Conservation (phyloP, 495 filamentous ascomycete genomes). For the Daldinia decipiens region DNA sequence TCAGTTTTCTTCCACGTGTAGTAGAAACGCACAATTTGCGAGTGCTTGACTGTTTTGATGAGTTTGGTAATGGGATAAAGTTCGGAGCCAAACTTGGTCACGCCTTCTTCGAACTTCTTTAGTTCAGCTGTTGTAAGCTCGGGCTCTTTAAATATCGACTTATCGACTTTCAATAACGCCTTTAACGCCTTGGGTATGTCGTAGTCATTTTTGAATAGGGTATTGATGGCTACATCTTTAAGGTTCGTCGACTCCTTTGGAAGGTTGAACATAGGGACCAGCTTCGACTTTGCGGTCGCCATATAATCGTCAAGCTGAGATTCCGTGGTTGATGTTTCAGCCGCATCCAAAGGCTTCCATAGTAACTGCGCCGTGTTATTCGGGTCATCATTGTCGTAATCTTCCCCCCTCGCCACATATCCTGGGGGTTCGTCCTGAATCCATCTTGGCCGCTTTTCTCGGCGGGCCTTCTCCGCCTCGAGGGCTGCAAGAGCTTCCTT, state of each 20-base stretch:
- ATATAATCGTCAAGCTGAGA: conserved; percentile 77
- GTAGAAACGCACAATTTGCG: conserved; percentile 88
- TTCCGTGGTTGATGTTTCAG: conserved; percentile 58
- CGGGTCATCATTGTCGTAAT: conserved; percentile 61
- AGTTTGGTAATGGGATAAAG: conserved; percentile 83
- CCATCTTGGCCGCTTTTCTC: conserved; percentile 88
- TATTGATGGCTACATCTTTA: conserved; percentile 82
- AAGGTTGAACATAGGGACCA: conserved; percentile 71
- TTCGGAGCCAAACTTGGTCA: conserved; percentile 91
- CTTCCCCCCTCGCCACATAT: conserved; percentile 85
- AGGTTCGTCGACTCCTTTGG: conserved; percentile 82
- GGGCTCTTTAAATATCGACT: conserved; percentile 85
- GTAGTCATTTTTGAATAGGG: conserved; percentile 77
- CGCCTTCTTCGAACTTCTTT: conserved; percentile 91
- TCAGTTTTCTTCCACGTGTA: conserved; percentile 98
- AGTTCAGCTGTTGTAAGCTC: conserved; percentile 79
- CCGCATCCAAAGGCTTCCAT: conserved; percentile 68
- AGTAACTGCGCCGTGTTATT: conserved; percentile 62
- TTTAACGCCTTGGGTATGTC: conserved; percentile 77
- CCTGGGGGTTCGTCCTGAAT: conserved; percentile 90
- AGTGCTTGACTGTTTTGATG: conserved; percentile 80
- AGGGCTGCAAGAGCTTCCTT: conserved; percentile 81
- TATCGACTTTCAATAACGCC: conserved; percentile 71
- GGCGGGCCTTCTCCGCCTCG: conserved; percentile 80
- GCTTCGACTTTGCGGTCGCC: conserved; percentile 65